These are phyloP conservation scores for Acanthamoeba culbertsoni DNA, from an alignment of 208 protist genomes.

Conservation along the genomic window DNA sequence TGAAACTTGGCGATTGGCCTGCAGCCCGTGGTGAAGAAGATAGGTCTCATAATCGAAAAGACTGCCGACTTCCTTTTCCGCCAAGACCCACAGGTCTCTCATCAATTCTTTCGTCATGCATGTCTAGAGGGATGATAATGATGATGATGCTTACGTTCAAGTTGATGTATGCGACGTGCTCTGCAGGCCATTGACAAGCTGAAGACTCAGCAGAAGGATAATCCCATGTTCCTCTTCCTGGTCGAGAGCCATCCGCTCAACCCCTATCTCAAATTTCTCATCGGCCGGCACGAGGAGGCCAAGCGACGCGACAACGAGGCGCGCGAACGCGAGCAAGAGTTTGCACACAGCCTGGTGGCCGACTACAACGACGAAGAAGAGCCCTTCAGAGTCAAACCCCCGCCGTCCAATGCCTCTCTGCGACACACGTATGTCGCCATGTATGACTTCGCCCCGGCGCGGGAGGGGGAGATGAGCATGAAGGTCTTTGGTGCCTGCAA, in stretches of 20 bases:
- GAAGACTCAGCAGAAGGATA: constrained; percentile 30
- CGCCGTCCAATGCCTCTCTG: too few species aligned
- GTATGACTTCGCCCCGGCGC: not conserved
- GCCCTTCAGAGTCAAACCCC: not conserved
- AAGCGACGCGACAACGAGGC: not conserved
- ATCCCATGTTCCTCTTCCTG: constrained; percentile 38
- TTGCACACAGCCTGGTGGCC: not conserved
- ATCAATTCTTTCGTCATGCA: not conserved
- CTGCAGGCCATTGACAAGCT: not conserved
- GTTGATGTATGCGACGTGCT: too few species aligned
- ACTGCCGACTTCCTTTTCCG: not conserved
- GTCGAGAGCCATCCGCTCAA: constrained; percentile 39
- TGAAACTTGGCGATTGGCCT: not conserved
- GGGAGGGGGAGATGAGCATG: not conserved
- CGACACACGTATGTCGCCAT: not conserved
- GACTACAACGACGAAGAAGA: constrained; percentile 36
- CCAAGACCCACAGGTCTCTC: not conserved
- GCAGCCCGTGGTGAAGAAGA: constrained; percentile 22
- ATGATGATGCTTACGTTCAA: not conserved
- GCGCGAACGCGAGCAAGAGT: not conserved
- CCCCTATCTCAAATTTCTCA: not conserved
- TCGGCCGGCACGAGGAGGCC: not conserved
- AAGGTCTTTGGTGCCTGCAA: not conserved
- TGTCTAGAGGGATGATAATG: not conserved
- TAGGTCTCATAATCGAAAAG: constrained; percentile 23